Conservation (phyloP, 768 basidiomycete genomes). For the Collybia sp. region DNA sequence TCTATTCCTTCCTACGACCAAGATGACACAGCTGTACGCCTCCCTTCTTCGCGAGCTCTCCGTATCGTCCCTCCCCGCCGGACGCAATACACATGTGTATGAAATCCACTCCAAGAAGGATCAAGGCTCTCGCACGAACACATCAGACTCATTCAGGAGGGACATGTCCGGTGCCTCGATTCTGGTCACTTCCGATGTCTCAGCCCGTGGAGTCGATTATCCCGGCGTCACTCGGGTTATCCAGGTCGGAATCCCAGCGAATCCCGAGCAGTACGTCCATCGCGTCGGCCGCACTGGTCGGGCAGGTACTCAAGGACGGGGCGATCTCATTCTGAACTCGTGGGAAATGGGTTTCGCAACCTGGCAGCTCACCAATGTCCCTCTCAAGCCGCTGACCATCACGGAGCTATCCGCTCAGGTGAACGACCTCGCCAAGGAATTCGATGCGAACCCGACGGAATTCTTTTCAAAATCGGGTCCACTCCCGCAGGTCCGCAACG, state of each 20-base stretch:
- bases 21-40: constrained; percentile 74
- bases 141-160: constrained; percentile 57
- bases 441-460: constrained; percentile 38
- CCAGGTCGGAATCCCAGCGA: constrained; percentile 79
- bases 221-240: constrained; percentile 86
- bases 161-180: constrained; percentile 52
- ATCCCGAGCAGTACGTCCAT: constrained; percentile 74
- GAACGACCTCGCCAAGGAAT: constrained; percentile 35
- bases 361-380: constrained; percentile 59
- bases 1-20: constrained; percentile 83
- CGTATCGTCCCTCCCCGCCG: constrained; percentile 42
- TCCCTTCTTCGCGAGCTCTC: constrained; percentile 52
- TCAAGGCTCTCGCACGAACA: constrained; percentile 50
- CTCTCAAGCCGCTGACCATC: constrained; percentile 56
- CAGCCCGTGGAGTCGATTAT: constrained; percentile 87
- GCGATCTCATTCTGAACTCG: constrained; percentile 75
- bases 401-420: constrained; percentile 44
- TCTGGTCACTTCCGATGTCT: constrained; percentile 84
- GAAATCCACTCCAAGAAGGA: constrained; percentile 81
- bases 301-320: constrained; percentile 56
- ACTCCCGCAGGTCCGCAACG: not conserved
- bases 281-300: constrained; percentile 85
- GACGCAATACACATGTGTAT: constrained; percentile 49
- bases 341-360: constrained; percentile 73
- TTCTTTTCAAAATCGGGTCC: constrained; percentile 20